phyloP scores from a whole-genome alignment of 2,329 filamentous ascomycete genomes.

The Aureobasidium sp. region DNA sequence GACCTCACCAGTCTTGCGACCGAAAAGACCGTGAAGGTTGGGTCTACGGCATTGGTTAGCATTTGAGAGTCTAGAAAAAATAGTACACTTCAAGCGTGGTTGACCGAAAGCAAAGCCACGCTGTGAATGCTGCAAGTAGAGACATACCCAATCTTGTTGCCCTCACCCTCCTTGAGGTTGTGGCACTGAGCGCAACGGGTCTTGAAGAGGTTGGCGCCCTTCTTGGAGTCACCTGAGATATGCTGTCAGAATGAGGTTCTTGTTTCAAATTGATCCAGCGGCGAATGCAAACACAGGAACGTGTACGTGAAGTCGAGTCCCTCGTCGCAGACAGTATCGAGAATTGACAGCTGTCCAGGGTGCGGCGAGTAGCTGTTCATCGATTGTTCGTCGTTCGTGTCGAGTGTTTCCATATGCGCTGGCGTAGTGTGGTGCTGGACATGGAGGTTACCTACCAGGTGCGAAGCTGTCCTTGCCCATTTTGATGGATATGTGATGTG shows the following conservation, averaged over 20 bases:
- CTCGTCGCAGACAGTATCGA: not conserved
- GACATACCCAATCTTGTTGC: constrained; percentile 80
- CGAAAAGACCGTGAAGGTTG: constrained; percentile 94
- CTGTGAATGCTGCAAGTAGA: constrained; percentile 71
- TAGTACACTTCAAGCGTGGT: not conserved
- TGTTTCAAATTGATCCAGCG: not conserved
- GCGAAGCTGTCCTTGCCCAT: constrained; percentile 35
- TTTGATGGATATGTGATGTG: constrained; percentile 21
- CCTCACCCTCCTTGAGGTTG: constrained; percentile 81
- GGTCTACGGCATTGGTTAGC: constrained; percentile 37
- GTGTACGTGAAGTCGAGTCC: not conserved
- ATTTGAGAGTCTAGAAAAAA: not conserved
- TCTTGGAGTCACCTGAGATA: constrained; percentile 73
- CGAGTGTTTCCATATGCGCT: not conserved
- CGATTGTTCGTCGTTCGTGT: not conserved
- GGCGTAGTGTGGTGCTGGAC: not conserved
- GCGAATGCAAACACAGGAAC: not conserved
- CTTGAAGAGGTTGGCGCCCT: constrained; percentile 99
- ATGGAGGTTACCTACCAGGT: constrained; percentile 26
- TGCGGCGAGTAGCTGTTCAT: not conserved
- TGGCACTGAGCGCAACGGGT: constrained; percentile 98
- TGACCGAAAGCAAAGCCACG: constrained; percentile 49
- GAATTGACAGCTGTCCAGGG: not conserved
- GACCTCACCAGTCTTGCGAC: constrained; percentile 86
- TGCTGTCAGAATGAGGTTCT: not conserved